phyloP scores from a whole-genome alignment of 2,329 filamentous ascomycete species.

The Arachnopeziza araneosa region DNA sequence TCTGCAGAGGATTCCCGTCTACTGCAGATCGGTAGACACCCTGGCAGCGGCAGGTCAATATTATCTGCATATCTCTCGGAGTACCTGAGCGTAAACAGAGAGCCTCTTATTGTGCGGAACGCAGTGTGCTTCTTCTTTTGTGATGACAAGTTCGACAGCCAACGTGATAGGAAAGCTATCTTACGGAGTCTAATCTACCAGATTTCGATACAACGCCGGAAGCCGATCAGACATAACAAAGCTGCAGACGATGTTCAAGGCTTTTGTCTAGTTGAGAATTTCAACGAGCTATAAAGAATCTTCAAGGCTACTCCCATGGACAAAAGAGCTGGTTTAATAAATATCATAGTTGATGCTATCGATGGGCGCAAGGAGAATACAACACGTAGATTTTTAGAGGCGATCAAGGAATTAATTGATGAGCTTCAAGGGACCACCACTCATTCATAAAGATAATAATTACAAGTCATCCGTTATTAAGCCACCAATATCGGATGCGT shows the following conservation, averaged over 20 bases:
- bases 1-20: conserved; percentile 22
- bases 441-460: neutral
- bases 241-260: conserved; percentile 30
- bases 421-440: neutral
- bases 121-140: conserved; percentile 32
- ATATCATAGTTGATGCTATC: conserved; percentile 35
- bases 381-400: conserved; percentile 24
- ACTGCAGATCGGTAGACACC: conserved; percentile 34
- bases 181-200: conserved; percentile 33
- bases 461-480: neutral
- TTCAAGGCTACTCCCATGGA: conserved; percentile 31
- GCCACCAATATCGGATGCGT: neutral
- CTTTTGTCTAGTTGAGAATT: conserved; percentile 22
- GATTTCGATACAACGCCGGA: conserved; percentile 29
- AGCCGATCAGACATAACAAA: conserved; percentile 31
- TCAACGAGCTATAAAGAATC: conserved; percentile 33
- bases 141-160: conserved; percentile 32
- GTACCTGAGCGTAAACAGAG: conserved; percentile 14
- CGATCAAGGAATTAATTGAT: neutral
- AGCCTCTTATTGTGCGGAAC: neutral
- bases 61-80: conserved; percentile 32
- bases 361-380: conserved; percentile 34
- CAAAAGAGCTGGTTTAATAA: conserved; percentile 25
- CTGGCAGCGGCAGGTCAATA: conserved; percentile 35
- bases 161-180: conserved; percentile 22